Evolutionary conservation across 2,329 filamentous ascomycete species (phyloP), one percentile per base, ranked within the genome.

Genomic region (Parastagonospora avenae): DNA sequence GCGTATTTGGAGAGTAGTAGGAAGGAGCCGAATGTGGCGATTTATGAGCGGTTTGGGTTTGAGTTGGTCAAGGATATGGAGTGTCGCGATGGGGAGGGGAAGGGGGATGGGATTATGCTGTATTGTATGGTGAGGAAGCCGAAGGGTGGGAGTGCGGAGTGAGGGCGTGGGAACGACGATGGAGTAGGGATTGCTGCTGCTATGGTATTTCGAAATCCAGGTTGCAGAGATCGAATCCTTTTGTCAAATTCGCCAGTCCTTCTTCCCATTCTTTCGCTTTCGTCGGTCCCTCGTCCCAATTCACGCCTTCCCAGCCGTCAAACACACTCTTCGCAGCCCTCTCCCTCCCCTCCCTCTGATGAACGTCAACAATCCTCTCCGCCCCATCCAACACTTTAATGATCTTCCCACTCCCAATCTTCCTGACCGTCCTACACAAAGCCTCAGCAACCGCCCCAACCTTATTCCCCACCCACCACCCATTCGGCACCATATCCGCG

Each of bases 1-100:
- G 90, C 87, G 62, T 91, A 91, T 70, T 73, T 91, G 50, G 88
- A 91, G 71, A 89, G 86, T 29, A 87, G 84, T 52, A 82, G 85
- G 46, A 82, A 83, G 32, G 79, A 82, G 52, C 88, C 88, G 0
- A 91, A 91, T 61, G 81, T 88, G 66, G 77, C 80, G 29, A 90
- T 91, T 16, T 91, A 91, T 68, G 81, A 86, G 59, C 81, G 80
- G 50, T 82, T 90, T 79, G 88, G 87, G 4, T 91, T 91, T 68
- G 75, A 79, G 63, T 75, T 88, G 47, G 81, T 79, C 7, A 85
- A 81, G 65, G 82, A 87, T 64, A 86, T 91, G 79, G 77, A 83
- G 48, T 90, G 87, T 68, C 81, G 85, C 50, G 87, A 89, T 63
- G 79, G 81, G 2, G 83, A 82, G 2, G 81, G 82, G 14, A 72